A percentile compares a stretch with the other conserved stretches of the same genome.
These are phyloP conservation scores for Mariannaea elegans DNA, from an alignment of 2,329 filamentous ascomycete species.

Conservation along the genomic window DNA sequence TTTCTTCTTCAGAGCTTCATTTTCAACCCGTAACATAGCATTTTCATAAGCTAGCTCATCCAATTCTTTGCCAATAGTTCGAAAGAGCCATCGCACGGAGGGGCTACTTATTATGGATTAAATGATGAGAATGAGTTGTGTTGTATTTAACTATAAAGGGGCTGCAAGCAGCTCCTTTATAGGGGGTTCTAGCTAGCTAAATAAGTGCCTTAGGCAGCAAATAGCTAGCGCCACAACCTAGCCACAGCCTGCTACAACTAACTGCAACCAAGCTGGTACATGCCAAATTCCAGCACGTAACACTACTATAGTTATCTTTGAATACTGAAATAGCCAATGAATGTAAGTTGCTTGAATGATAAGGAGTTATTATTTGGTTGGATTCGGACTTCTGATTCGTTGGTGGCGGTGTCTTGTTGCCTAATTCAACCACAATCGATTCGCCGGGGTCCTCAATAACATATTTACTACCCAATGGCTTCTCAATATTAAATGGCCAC, in stretches of 20 bases:
- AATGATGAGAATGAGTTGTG: no score
- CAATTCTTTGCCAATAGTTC: neutral
- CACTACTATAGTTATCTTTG: no score
- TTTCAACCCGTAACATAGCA: neutral
- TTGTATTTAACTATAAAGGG: neutral
- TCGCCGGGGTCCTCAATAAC: neutral
- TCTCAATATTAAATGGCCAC: neutral
- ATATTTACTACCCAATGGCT: no score
- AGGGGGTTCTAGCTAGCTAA: no score
- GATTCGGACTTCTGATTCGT: neutral
- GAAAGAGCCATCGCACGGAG: neutral
- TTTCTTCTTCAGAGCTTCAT: neutral
- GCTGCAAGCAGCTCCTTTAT: no score
- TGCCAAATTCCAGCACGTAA: no score
- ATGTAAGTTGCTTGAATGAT: neutral
- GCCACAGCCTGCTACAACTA: no score
- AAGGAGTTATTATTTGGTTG: neutral
- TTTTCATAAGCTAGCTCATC: neutral
- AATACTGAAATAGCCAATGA: neutral
- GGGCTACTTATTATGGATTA: no score
- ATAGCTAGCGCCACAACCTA: no score
- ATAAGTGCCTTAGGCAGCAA: no score
- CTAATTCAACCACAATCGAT: neutral
- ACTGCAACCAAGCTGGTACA: no score
- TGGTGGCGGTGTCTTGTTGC: neutral